Evolutionary conservation across 805 yeast genomes (phyloP).

Genomic region (Spathaspora boniae): DNA sequence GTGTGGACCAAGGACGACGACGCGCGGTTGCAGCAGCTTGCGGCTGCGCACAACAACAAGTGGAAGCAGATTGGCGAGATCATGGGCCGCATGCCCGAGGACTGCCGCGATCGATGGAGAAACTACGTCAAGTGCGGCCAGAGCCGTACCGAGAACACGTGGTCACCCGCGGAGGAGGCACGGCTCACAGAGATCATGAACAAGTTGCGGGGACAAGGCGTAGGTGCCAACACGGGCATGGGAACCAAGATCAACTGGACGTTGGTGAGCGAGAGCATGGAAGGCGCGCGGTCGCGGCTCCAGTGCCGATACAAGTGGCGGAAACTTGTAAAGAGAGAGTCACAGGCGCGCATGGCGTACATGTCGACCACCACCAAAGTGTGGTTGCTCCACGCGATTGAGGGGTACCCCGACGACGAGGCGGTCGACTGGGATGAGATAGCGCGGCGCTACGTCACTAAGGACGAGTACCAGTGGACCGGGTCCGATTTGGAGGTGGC

Average conservation of each 20-base stretch:
- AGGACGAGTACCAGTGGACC: slow-evolving; percentile 40
- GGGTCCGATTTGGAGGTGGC: slow-evolving; percentile 59
- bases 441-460: slow-evolving; percentile 23
- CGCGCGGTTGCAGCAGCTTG: slow-evolving; percentile 56
- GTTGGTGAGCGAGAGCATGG: slow-evolving; percentile 81
- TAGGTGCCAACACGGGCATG: slow-evolving; percentile 7
- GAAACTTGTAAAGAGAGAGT: slow-evolving; percentile 63
- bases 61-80: slow-evolving; percentile 83
- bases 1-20: slow-evolving; percentile 89
- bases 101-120: slow-evolving; percentile 95
- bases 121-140: slow-evolving; percentile 91
- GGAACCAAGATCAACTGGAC: slow-evolving; percentile 74
- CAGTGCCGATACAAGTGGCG: slow-evolving; percentile 97
- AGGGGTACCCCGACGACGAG: slow-evolving; percentile 22
- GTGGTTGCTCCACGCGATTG: slow-evolving; percentile 36
- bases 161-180: slow-evolving; percentile 74
- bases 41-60: slow-evolving; percentile 68
- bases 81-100: slow-evolving; percentile 95
- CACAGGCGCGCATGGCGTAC: slow-evolving; percentile 24
- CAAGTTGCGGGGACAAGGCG: neutral
- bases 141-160: slow-evolving; percentile 69
- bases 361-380: slow-evolving; percentile 32
- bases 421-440: slow-evolving; percentile 35
- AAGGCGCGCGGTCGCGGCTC: slow-evolving; percentile 83
- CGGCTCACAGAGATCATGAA: slow-evolving; percentile 38